Evolutionary conservation across 108 stramenopile genomes (phyloP).

Genomic region (Epithemia pelagica): DNA sequence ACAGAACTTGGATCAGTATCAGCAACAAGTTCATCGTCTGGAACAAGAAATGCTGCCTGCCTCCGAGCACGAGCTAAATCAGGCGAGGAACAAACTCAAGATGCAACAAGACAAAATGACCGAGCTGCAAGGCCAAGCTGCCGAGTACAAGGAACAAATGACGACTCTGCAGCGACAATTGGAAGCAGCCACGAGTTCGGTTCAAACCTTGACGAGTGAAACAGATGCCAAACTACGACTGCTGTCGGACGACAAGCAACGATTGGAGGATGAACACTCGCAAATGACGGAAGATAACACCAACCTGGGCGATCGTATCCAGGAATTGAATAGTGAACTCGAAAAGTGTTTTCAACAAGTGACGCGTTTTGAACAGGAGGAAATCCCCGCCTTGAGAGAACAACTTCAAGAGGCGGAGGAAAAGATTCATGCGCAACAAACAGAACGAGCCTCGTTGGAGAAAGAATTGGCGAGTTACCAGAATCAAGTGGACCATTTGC

Average conservation of each 20-base stretch:
- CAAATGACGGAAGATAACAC: too few species aligned
- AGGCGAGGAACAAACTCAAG: conserved; percentile 7
- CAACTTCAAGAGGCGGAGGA: conserved; percentile 5
- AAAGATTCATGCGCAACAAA: not conserved
- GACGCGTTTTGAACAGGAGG: too few species aligned
- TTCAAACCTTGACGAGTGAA: not conserved
- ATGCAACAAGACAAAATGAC: conserved; percentile 8
- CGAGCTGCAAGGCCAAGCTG: not conserved
- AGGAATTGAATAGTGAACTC: too few species aligned
- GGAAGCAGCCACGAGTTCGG: not conserved
- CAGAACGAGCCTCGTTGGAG: not conserved
- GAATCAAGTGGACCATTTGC: not conserved
- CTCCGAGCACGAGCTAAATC: conserved; percentile 26
- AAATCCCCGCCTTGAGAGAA: not conserved
- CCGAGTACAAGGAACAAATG: not conserved
- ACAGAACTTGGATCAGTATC: conserved; percentile 2
- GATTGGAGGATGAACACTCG: too few species aligned
- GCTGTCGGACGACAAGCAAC: not conserved
- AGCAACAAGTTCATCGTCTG: conserved; percentile 21
- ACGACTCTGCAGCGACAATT: not conserved
- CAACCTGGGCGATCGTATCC: too few species aligned
- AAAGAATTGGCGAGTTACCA: not conserved
- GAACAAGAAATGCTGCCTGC: conserved; percentile 26
- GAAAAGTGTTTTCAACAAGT: too few species aligned
- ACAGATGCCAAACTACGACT: not conserved